Conservation (phyloP, 805 yeast genomes). For the Tetrapisispora pingtungensis region DNA sequence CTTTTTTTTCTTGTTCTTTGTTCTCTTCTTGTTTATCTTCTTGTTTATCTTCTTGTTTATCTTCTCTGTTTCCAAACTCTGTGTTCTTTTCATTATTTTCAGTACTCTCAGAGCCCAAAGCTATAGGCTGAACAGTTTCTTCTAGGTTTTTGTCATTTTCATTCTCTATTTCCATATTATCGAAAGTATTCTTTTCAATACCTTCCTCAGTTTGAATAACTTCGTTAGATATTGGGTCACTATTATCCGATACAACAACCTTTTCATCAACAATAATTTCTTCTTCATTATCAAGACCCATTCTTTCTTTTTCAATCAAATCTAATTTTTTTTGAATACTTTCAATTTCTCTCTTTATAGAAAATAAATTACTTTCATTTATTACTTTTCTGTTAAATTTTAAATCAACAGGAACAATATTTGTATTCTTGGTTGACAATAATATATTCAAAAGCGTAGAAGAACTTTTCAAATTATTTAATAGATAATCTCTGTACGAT, state of each 20-base stretch:
- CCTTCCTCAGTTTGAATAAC: not conserved
- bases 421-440: not conserved
- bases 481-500: constrained; percentile 21
- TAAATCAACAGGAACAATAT: not conserved
- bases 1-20: no score
- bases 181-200: not conserved
- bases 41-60: no score
- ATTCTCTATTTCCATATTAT: not conserved
- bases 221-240: not conserved
- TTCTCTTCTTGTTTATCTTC: no score
- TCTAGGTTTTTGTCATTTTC: no score
- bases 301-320: not conserved
- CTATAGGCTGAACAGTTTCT: no score
- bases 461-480: constrained; percentile 15
- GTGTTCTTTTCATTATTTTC: no score
- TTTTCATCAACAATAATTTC: not conserved
- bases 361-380: not conserved
- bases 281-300: not conserved
- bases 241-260: not conserved
- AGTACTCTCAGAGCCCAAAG: no score
- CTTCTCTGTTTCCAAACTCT: no score
- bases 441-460: not conserved
- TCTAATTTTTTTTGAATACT: not conserved
- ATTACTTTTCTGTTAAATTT: not conserved
- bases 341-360: not conserved